Conservation (phyloP, 2,329 filamentous ascomycete species). For the Calonectria montana region DNA sequence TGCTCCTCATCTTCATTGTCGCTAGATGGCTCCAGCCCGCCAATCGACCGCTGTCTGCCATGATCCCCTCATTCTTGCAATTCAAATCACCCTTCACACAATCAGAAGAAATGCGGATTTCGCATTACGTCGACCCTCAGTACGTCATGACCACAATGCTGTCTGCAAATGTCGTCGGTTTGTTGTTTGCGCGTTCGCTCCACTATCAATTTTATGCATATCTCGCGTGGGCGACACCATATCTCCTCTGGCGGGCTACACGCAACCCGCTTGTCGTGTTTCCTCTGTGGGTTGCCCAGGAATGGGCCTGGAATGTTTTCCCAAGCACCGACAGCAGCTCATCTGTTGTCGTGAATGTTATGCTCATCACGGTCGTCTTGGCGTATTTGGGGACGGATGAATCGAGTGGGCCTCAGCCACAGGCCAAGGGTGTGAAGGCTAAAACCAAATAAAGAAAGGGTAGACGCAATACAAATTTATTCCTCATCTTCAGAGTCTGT, state of each 20-base stretch:
- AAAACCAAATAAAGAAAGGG: constrained; percentile 48
- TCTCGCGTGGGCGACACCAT: constrained; percentile 89
- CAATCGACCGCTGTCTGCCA: constrained; percentile 64
- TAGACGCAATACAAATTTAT: constrained; percentile 30
- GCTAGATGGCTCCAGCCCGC: constrained; percentile 80
- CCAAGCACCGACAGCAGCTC: constrained; percentile 76
- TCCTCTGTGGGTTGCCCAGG: constrained; percentile 79
- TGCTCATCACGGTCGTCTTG: constrained; percentile 74
- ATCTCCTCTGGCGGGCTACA: constrained; percentile 83
- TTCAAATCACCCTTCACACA: constrained; percentile 58
- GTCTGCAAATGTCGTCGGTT: constrained; percentile 79
- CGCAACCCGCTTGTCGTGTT: constrained; percentile 76
- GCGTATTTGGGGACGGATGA: constrained; percentile 69
- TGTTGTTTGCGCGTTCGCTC: constrained; percentile 87
- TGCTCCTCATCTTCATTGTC: constrained; percentile 75
- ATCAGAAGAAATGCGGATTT: constrained; percentile 67
- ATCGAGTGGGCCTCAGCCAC: constrained; percentile 44
- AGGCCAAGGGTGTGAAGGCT: constrained; percentile 32
- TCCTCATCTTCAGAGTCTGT: constrained; percentile 80
- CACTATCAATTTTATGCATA: constrained; percentile 98
- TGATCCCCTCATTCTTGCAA: constrained; percentile 59
- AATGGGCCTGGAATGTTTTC: constrained; percentile 95
- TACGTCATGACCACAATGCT: constrained; percentile 84
- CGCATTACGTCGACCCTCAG: constrained; percentile 71
- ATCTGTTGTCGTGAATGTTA: constrained; percentile 73